phyloP scores from a whole-genome alignment of 2,329 filamentous ascomycete genomes.

The Paraphoma chrysanthemicola region DNA sequence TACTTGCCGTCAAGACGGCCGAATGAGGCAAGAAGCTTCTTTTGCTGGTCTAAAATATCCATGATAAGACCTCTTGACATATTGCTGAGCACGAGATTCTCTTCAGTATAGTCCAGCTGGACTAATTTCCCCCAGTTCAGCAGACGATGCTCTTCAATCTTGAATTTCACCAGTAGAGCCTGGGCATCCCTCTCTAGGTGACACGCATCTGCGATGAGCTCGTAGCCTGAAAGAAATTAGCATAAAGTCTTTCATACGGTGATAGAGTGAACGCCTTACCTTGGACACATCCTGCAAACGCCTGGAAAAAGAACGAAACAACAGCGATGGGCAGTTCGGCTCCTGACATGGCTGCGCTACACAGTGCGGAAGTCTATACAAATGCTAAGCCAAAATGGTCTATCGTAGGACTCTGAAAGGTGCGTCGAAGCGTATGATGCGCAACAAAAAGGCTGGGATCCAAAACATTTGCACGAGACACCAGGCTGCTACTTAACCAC shows the following conservation, averaged over 20 bases:
- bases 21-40: conserved; percentile 38
- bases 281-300: conserved; percentile 47
- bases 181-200: conserved; percentile 40
- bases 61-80: conserved; percentile 42
- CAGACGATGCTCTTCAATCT: conserved; percentile 47
- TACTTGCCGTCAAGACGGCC: conserved; percentile 42
- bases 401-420: background rate
- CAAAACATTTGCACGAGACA: background rate
- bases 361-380: background rate
- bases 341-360: conserved; percentile 15
- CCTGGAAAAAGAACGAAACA: conserved; percentile 45
- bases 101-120: conserved; percentile 40
- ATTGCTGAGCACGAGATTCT: conserved; percentile 40
- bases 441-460: background rate
- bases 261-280: conserved; percentile 15
- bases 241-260: background rate
- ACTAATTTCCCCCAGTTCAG: conserved; percentile 48
- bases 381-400: background rate
- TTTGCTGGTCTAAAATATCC: conserved; percentile 45
- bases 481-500: conserved; percentile 26
- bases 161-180: conserved; percentile 45
- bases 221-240: conserved; percentile 35
- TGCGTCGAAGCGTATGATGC: background rate
- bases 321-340: conserved; percentile 32
- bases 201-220: conserved; percentile 47